Percentiles rank a stretch among this genome's conserved stretches.
Evolutionary conservation across 2,329 filamentous ascomycete genomes (phyloP).

Genomic region (Ilyonectria sp.): DNA sequence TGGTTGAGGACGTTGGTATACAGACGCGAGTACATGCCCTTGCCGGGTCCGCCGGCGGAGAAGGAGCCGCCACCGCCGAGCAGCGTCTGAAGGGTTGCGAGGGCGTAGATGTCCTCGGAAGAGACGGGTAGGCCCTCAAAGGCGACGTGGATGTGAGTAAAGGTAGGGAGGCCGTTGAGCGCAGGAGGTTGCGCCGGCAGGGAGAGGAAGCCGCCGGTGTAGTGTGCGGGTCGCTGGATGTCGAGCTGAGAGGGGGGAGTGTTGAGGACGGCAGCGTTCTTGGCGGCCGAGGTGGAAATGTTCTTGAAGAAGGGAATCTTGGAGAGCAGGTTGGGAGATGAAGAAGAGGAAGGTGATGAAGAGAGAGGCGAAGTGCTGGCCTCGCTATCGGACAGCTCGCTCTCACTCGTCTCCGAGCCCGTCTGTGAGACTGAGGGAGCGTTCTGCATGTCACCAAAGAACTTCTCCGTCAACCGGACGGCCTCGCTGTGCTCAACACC

Average conservation of each 20-base stretch:
- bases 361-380: conserved; percentile 51
- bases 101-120: conserved; percentile 94
- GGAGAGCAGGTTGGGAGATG: conserved; percentile 78
- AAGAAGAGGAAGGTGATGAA: conserved; percentile 52
- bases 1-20: conserved; percentile 99
- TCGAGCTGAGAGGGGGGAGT: conserved; percentile 65
- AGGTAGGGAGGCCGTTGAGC: conserved; percentile 78
- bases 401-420: conserved; percentile 71
- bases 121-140: conserved; percentile 95
- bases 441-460: conserved; percentile 91
- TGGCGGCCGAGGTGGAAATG: conserved; percentile 81
- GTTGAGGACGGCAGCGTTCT: conserved; percentile 70
- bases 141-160: conserved; percentile 94
- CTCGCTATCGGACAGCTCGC: conserved; percentile 54
- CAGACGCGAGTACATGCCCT: conserved; percentile 98
- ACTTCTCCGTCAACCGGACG: conserved; percentile 83
- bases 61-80: conserved; percentile 97
- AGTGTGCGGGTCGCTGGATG: conserved; percentile 78
- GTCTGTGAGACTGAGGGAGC: conserved; percentile 65
- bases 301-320: conserved; percentile 93
- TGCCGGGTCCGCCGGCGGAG: conserved; percentile 94
- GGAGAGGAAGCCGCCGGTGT: conserved; percentile 94
- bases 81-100: conserved; percentile 94
- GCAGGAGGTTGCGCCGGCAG: conserved; percentile 86
- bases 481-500: conserved; percentile 88